Evolutionary conservation across 192 early-diverging fungal genomes (phyloP).

Genomic region (Backusella morwellensis): DNA sequence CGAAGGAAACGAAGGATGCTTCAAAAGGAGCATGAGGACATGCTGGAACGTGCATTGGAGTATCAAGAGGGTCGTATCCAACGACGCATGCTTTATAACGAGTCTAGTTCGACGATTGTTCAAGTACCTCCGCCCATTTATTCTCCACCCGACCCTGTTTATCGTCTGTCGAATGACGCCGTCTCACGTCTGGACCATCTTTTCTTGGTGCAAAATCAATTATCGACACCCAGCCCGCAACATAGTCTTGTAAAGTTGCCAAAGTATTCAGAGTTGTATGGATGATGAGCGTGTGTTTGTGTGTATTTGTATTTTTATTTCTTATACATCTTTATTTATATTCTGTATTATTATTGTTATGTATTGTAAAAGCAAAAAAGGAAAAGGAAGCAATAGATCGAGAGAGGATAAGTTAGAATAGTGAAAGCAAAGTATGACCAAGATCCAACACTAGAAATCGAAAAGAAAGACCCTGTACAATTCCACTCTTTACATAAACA

Average conservation of each 20-base stretch:
- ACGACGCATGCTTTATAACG: background rate
- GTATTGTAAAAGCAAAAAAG: background rate
- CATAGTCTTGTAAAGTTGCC: background rate
- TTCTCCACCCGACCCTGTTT: slow-evolving; percentile 6
- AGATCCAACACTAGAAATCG: too few species aligned
- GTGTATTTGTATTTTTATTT: background rate
- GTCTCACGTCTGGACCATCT: background rate
- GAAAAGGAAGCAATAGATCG: background rate
- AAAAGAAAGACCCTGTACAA: too few species aligned
- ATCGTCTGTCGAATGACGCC: background rate
- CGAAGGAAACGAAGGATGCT: background rate
- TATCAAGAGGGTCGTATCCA: background rate
- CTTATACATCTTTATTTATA: background rate
- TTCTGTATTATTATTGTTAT: background rate
- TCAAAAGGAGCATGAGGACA: background rate
- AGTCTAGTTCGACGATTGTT: background rate
- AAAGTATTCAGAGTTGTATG: slow-evolving; percentile 12
- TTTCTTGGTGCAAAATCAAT: background rate
- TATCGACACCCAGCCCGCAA: background rate
- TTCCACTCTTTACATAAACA: too few species aligned
- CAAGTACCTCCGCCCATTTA: background rate
- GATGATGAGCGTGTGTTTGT: background rate
- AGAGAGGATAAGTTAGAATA: background rate
- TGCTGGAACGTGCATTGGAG: background rate
- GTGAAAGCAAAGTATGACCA: too few species aligned